phyloP scores from a whole-genome alignment of 192 early-diverging fungal species.

The Linnemannia exigua region DNA sequence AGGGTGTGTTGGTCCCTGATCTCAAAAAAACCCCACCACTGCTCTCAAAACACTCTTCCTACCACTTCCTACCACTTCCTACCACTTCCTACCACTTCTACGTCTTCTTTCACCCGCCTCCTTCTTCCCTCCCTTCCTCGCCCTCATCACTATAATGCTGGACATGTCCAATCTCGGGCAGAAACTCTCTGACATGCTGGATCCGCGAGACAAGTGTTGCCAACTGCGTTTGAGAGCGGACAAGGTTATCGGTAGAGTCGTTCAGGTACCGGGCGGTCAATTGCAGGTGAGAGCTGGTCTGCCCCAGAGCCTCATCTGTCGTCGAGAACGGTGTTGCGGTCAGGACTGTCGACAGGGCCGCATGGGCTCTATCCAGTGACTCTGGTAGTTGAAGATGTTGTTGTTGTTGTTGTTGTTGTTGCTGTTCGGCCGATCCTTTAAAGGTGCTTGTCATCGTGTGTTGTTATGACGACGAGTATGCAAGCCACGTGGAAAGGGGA shows the following conservation, averaged over 20 bases:
- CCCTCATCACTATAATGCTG: neutral
- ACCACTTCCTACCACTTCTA: no score
- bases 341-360: constrained; percentile 9
- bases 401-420: neutral
- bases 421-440: neutral
- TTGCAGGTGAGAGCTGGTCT: constrained; percentile 12
- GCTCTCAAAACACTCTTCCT: no score
- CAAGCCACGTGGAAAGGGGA: neutral
- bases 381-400: neutral
- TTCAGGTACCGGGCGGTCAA: constrained; percentile 9
- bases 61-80: no score
- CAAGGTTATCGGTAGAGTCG: constrained; percentile 19
- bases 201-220: constrained; percentile 15
- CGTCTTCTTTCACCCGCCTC: neutral
- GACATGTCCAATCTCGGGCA: constrained; percentile 1
- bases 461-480: neutral
- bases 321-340: constrained; percentile 5
- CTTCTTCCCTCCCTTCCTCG: neutral
- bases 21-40: no score
- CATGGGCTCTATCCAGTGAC: constrained; percentile 25
- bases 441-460: neutral
- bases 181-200: constrained; percentile 29
- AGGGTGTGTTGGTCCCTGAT: no score
- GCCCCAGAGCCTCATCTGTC: constrained; percentile 16
- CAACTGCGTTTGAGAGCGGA: constrained; percentile 1